Percentiles rank a stretch among this genome's conserved stretches.
These are phyloP conservation scores for Phytophthora litchii DNA, from an alignment of 352 stramenopile species.

Conservation along the genomic window DNA sequence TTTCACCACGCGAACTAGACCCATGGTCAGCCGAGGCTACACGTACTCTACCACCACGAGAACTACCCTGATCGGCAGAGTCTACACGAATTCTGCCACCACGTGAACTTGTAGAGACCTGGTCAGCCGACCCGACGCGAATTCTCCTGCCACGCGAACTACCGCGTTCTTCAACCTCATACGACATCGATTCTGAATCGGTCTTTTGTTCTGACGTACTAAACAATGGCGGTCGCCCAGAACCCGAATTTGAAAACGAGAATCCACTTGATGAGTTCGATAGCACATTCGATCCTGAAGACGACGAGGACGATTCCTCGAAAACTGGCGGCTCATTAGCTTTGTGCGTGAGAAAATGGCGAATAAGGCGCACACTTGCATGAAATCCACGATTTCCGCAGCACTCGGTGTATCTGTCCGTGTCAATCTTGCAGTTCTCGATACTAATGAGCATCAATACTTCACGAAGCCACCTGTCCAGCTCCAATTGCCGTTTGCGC, in stretches of 20 bases:
- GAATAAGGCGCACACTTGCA: constrained; percentile 67
- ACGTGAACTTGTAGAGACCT: constrained; percentile 26
- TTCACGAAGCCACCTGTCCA: constrained; percentile 85
- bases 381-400: constrained; percentile 75
- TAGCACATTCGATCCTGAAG: constrained; percentile 27
- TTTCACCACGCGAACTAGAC: constrained; percentile 25
- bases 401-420: constrained; percentile 60
- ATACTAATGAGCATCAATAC: constrained; percentile 83
- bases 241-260: constrained; percentile 37
- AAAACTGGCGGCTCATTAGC: constrained; percentile 78
- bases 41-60: constrained; percentile 17
- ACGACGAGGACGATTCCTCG: constrained; percentile 46
- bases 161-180: constrained; percentile 25
- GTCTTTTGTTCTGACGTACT: constrained; percentile 63
- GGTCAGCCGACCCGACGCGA: constrained; percentile 43
- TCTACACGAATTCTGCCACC: constrained; percentile 22
- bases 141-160: constrained; percentile 51
- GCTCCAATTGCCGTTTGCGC: constrained; percentile 81
- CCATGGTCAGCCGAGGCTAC: constrained; percentile 26
- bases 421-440: constrained; percentile 82
- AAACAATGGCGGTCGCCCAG: constrained; percentile 45
- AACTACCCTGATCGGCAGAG: constrained; percentile 18
- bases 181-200: constrained; percentile 35
- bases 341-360: constrained; percentile 75
- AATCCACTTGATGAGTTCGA: constrained; percentile 38